Conservation (phyloP, 805 yeast genomes). For the Wilhelminamyces savonicus region DNA sequence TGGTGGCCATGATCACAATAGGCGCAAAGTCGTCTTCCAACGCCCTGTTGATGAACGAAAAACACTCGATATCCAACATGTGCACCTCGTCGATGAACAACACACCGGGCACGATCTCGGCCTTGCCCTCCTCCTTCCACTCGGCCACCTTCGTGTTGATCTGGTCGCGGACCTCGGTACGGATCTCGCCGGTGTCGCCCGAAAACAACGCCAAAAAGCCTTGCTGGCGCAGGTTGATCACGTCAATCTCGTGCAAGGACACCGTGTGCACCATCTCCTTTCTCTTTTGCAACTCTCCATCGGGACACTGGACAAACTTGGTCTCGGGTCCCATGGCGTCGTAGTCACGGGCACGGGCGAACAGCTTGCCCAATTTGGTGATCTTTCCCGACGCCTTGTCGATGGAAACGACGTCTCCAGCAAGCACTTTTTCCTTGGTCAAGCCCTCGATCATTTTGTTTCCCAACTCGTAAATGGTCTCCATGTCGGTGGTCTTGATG, state of each 20-base stretch:
- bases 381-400: slow-evolving; percentile 95
- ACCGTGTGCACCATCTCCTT: slow-evolving; percentile 96
- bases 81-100: slow-evolving; percentile 96
- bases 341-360: slow-evolving; percentile 93
- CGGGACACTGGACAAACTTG: slow-evolving; percentile 96
- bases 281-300: slow-evolving; percentile 95
- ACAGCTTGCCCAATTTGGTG: slow-evolving; percentile 91
- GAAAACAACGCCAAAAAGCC: slow-evolving; percentile 94
- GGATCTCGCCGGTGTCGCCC: slow-evolving; percentile 96
- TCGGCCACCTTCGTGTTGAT: slow-evolving; percentile 95
- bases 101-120: slow-evolving; percentile 96
- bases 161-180: slow-evolving; percentile 93
- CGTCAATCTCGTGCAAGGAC: slow-evolving; percentile 96
- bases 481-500: slow-evolving; percentile 97
- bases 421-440: slow-evolving; percentile 89
- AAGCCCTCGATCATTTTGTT: slow-evolving; percentile 91
- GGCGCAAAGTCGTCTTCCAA: slow-evolving; percentile 96
- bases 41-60: slow-evolving; percentile 92
- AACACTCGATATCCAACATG: slow-evolving; percentile 96
- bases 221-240: slow-evolving; percentile 94
- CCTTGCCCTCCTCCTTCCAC: slow-evolving; percentile 99
- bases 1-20: slow-evolving; percentile 88
- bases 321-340: slow-evolving; percentile 99
- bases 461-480: slow-evolving; percentile 93
- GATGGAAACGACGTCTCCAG: slow-evolving; percentile 94